Evolutionary conservation across 176 grass and related monocot genomes (phyloP).

Genomic region (Musa beccarii): DNA sequence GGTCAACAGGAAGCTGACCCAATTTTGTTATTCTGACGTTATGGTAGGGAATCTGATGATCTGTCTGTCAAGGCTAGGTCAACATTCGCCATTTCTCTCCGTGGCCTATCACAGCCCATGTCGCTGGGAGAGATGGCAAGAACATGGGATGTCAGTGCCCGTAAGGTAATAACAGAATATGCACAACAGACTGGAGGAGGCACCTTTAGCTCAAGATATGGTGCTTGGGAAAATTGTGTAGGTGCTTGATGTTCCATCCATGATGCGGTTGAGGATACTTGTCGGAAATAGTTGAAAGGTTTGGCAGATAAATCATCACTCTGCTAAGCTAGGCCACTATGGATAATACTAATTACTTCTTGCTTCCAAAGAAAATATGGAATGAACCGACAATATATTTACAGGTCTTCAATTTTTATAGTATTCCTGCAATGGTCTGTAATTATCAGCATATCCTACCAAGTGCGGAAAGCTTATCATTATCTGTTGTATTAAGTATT

Average conservation of each 20-base stretch:
- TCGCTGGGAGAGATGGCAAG: constrained; percentile 76
- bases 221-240: constrained; percentile 64
- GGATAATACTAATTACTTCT: not conserved
- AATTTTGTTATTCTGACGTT: constrained; percentile 2
- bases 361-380: not conserved
- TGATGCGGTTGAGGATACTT: not conserved
- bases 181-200: constrained; percentile 78
- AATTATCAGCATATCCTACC: not conserved
- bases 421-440: not conserved
- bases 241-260: constrained; percentile 29
- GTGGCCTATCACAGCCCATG: constrained; percentile 64
- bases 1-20: not conserved
- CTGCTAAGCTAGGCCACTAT: not conserved
- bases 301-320: not conserved
- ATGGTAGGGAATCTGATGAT: constrained; percentile 58
- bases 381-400: no score
- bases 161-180: constrained; percentile 71
- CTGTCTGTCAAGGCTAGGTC: constrained; percentile 64
- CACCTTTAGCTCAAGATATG: constrained; percentile 83
- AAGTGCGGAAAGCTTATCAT: no score
- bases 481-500: no score
- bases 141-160: constrained; percentile 73
- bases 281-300: not conserved
- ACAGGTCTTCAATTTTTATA: no score
- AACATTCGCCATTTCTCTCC: constrained; percentile 58